phyloP scores from a whole-genome alignment of 768 basidiomycete genomes.

The Floccularia luteovirens region DNA sequence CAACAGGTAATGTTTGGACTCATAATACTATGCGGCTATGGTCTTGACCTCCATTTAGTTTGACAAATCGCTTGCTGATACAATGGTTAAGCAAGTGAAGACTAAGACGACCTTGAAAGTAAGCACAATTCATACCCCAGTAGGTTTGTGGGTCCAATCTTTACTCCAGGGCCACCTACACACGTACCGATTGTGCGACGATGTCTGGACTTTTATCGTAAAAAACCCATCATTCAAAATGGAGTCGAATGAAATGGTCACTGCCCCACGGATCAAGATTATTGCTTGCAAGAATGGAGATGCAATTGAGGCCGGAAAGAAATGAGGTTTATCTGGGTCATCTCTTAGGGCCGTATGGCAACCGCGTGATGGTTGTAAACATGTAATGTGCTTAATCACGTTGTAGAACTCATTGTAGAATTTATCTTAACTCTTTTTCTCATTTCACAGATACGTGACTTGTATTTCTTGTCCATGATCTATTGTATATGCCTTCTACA shows the following conservation, averaged over 20 bases:
- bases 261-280: conserved; percentile 83
- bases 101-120: conserved; percentile 92
- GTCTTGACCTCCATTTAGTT: conserved; percentile 45
- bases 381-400: too few species aligned
- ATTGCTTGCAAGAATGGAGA: conserved; percentile 98
- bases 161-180: conserved; percentile 70
- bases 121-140: conserved; percentile 9
- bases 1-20: conserved; percentile 62
- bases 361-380: too few species aligned
- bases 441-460: too few species aligned
- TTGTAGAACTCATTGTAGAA: too few species aligned
- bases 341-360: too few species aligned
- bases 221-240: conserved; percentile 93
- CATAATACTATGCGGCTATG: background rate
- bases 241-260: conserved; percentile 80
- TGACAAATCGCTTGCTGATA: conserved; percentile 92
- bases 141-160: background rate
- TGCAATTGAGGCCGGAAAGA: conserved; percentile 77
- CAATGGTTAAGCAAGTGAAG: conserved; percentile 90
- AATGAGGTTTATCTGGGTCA: too few species aligned
- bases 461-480: too few species aligned
- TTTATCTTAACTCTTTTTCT: too few species aligned
- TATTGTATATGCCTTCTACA: too few species aligned
- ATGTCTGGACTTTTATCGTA: conserved; percentile 98
- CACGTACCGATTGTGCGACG: conserved; percentile 90